These are phyloP conservation scores for Teratosphaeria epicoccoides DNA, from an alignment of 2,329 filamentous ascomycete genomes.

Conservation along the genomic window DNA sequence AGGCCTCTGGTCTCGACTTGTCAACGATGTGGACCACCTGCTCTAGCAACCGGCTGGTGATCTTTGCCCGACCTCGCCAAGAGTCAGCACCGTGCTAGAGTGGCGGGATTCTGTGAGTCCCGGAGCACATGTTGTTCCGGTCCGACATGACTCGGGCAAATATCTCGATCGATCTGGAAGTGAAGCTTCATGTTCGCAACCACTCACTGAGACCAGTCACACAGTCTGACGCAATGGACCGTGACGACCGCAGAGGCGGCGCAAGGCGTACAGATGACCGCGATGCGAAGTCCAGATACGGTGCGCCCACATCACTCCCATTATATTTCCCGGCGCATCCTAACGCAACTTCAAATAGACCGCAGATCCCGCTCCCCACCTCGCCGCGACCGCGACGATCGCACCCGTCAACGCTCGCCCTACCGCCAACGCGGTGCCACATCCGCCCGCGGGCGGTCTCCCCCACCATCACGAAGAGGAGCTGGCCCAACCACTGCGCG, in stretches of 20 bases:
- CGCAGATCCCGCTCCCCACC: constrained; percentile 22
- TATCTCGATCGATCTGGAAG: neutral
- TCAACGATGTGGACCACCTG: too few species aligned
- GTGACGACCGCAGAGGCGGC: constrained; percentile 16
- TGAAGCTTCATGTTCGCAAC: neutral
- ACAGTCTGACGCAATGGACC: constrained; percentile 12
- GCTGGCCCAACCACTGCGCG: constrained; percentile 7
- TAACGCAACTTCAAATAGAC: constrained; percentile 13
- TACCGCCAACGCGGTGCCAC: constrained; percentile 3
- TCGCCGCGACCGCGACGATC: constrained; percentile 20
- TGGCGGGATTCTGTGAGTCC: too few species aligned
- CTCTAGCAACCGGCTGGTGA: too few species aligned
- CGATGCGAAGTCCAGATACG: constrained; percentile 18
- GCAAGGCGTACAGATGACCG: constrained; percentile 17
- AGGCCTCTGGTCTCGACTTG: too few species aligned
- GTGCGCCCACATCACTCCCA: constrained; percentile 6
- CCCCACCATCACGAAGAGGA: constrained; percentile 4
- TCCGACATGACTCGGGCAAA: neutral
- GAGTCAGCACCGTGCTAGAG: too few species aligned
- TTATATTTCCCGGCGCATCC: neutral
- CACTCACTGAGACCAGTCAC: neutral
- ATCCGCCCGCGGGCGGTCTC: neutral
- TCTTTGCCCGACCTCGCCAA: too few species aligned
- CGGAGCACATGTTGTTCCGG: neutral
- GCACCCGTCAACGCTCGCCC: constrained; percentile 20